Conservation (phyloP, 2,329 filamentous ascomycete species). For the Magnaporthales sp. region DNA sequence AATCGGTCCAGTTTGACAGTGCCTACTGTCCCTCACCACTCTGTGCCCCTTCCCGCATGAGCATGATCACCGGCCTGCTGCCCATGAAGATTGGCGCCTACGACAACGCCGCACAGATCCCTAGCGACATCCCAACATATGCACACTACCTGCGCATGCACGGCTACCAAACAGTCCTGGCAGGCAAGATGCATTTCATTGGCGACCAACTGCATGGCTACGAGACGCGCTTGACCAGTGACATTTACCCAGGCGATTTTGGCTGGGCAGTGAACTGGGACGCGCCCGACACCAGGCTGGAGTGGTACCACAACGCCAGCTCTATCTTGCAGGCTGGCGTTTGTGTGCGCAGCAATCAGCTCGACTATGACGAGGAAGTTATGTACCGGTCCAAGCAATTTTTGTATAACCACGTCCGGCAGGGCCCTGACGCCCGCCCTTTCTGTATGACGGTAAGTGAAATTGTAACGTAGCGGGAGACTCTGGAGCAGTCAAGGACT, state of each 20-base stretch:
- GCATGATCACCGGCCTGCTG: conserved; percentile 85
- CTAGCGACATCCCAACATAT: conserved; percentile 80
- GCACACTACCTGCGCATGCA: conserved; percentile 80
- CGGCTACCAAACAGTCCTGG: conserved; percentile 83
- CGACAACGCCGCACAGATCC: conserved; percentile 82
- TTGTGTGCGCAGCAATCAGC: conserved; percentile 85
- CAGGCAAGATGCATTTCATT: conserved; percentile 97
- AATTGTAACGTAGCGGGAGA: neutral
- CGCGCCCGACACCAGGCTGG: conserved; percentile 72
- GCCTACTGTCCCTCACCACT: conserved; percentile 92
- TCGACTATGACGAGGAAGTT: conserved; percentile 94
- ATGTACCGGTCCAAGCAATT: conserved; percentile 89
- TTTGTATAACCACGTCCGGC: conserved; percentile 82
- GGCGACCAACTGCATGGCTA: conserved; percentile 93
- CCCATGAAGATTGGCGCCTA: conserved; percentile 88
- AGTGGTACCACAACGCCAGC: conserved; percentile 96
- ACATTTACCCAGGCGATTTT: conserved; percentile 92
- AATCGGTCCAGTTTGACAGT: conserved; percentile 83
- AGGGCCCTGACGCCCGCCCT: conserved; percentile 62
- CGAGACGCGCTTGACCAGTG: conserved; percentile 83
- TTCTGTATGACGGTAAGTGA: conserved; percentile 67
- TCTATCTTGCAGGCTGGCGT: conserved; percentile 85
- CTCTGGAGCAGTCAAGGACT: neutral
- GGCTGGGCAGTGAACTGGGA: conserved; percentile 97
- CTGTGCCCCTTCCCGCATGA: conserved; percentile 87